Evolutionary conservation across 1,284 basidiomycete species (phyloP), one percentile per base, ranked within the genome.

Genomic region (Melampsora occidentalis): DNA sequence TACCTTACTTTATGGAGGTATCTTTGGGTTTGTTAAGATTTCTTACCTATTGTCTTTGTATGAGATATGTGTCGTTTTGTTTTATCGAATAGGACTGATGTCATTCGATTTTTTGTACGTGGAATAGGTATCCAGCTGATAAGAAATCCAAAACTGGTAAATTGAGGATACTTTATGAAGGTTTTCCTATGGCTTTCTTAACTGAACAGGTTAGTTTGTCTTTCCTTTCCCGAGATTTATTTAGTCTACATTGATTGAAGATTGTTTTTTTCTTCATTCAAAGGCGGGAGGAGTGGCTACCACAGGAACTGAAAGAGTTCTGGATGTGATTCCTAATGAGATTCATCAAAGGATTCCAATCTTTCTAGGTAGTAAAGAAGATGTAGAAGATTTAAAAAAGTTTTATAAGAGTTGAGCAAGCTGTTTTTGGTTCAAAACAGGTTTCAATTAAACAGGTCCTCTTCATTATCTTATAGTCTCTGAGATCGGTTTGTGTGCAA

Each of bases 111-210:
- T 14, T 28, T 28, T n/a, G 2, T 18, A 3, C 31, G 6, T 2
- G 6, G 14, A 10, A 12, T 35, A 39, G 79, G 31, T 99, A 99
- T 85, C 97, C 97, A 6, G 90, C 90, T 81, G 97, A 99, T 86
- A 97, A 94, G 87, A 99, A 99, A 88, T 92, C 89, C 85, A 97
- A 95, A 86, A 90, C 85, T 80, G 96, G 96, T 77, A 99, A 99
- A 86, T 87, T 99, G 80, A 88, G 97, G 81, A 86, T 99, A 82
- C 86, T 99, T 66, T 99, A 99, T 82, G 97, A 99, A 85, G 96
- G 93, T 5, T 99, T 98, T 88, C 96, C 95, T n/a, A 98, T 98
- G 96, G 92, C 95, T 2, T 95, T 92, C 85, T 85, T 98, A 81
- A 94, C 90, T 4, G 96, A 98, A 82, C 94, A 95, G 88, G 91